These are phyloP conservation scores for Crithidia sp. DNA, from an alignment of 208 protist species.

Conservation along the genomic window DNA sequence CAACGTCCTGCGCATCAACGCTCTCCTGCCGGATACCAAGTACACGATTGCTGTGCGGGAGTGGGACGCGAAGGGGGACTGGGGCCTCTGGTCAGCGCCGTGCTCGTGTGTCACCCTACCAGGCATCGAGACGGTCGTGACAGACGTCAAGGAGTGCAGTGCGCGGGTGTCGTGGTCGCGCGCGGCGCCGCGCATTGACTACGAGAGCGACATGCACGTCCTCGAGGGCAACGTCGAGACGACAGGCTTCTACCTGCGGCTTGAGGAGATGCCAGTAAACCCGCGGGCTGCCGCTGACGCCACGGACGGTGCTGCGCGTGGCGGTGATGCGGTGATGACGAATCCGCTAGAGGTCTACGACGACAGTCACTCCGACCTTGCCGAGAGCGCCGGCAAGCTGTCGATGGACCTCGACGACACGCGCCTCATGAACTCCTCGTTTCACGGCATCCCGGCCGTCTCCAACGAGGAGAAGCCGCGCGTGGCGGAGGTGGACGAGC, in stretches of 20 bases:
- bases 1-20: constrained; percentile 82
- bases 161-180: constrained; percentile 72
- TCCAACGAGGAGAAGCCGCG: constrained; percentile 20
- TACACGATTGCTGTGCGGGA: constrained; percentile 91
- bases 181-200: constrained; percentile 67
- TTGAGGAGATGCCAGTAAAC: constrained; percentile 64
- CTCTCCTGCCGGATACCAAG: constrained; percentile 84
- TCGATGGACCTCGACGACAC: constrained; percentile 22
- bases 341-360: neutral
- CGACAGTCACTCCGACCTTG: constrained; percentile 12
- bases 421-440: constrained; percentile 24
- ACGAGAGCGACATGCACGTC: constrained; percentile 88
- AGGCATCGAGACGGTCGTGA: constrained; percentile 57
- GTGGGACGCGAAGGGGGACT: constrained; percentile 89
- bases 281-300: neutral
- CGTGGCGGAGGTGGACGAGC: constrained; percentile 25
- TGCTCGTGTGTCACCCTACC: constrained; percentile 86
- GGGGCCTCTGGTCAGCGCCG: constrained; percentile 87
- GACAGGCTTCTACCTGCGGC: constrained; percentile 70
- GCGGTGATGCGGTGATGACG: neutral
- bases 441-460: constrained; percentile 8
- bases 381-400: constrained; percentile 11
- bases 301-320: neutral
- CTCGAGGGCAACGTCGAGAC: constrained; percentile 77
- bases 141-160: constrained; percentile 85